Base-by-base conservation (phyloP, 2,329 filamentous ascomycete genomes). In the Fusarium continuum region DNA sequence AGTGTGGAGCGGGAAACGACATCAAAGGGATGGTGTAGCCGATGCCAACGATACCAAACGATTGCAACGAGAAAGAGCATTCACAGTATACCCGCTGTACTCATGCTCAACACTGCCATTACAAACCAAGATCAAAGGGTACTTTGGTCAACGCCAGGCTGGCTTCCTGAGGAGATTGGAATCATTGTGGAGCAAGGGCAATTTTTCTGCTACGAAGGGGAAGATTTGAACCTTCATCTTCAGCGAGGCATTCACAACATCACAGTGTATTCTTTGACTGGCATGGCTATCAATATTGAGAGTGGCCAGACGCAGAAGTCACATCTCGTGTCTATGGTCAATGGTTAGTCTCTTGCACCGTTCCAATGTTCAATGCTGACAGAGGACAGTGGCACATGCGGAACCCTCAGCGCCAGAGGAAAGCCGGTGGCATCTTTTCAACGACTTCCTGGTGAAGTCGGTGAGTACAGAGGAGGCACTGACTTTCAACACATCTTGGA, bases 401-500 rank as follows among this genome's bases (percentile, higher is more conserved):
- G 86, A 87, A 50, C 80, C 83, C 0, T 81, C 85, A 35, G 74
- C 84, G 1, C 83, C 86, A 1, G 80, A 79, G 4, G 83, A 87
- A 63, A 89, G 86, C 70, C 89, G 90, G 68, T 99, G 96, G 96
- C 92, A 98, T 76, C 78, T 99, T 2, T 97, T 99, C 80, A 99
- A 99, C 69, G 95, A 99, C 77, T 99, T 99, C 71, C 79, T 97
- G 29, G 96, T 99, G 19, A 87, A 91, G 11, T 88, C 90, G 9
- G 86, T 97, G 14, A 86, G 89, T 26, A 85, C 86, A 23, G 89
- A 93, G 60, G 94, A 99, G 73, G 96, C 94, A 1, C 81, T 98
- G 16, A 88, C 90, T 20, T 99, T 98, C 76, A 93, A 94, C 61
- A 87, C 92, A 4, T 85, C 88, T 16, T 99, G 95, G 95, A 99